Base-by-base conservation (phyloP, 148 eudicot genomes). In the Rhododendron mucronatum region DNA sequence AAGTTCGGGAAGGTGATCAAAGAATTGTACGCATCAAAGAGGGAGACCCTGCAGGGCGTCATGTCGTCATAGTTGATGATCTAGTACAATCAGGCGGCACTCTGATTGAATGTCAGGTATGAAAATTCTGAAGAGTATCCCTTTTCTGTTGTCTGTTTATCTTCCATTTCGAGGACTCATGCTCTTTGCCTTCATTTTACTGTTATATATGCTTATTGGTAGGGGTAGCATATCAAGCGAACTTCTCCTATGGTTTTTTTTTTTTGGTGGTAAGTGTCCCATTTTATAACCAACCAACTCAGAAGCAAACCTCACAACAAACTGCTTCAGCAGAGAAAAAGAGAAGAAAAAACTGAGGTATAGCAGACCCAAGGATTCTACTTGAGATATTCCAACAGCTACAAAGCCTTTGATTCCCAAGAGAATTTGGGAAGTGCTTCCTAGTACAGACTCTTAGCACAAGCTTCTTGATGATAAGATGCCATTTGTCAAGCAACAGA, bases 81-180 rank as follows among this genome's bases (percentile, higher is more conserved):
- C 95, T 97, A 26, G 99, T 97, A 35, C 99, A 95, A 88, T 97
- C 99, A 47, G 99, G 99, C 83, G 98, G 99, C 88, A 97, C 98
- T 74, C 92, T 97, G 37, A 87, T 92, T 81, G 99, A 97, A 88
- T 97, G 99, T 81, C 99, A 97, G 98, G 99, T 97, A 87, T 28
- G 78, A 51, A 75, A 80, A 65, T 81, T 80, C 45, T 28, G 35
- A 2, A 35, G 16, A 63, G 20, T 48, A 35, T 18, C 3, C 30
- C 28, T 57, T 39, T 10, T 20, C 18, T 61, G 2, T 82, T n/a
- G 47, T 14, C 69, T 67, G 45, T 55, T 55, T 55, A 4, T 35
- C 7, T n/a, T 82, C 67, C 71, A 55, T 82, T 59, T 20, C 0
- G 67, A 81, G 37, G 71, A 18, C n/a, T 51, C 41, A 7, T 51